phyloP scores from a whole-genome alignment of 805 yeast genomes.

The Saturnispora gosingensis region DNA sequence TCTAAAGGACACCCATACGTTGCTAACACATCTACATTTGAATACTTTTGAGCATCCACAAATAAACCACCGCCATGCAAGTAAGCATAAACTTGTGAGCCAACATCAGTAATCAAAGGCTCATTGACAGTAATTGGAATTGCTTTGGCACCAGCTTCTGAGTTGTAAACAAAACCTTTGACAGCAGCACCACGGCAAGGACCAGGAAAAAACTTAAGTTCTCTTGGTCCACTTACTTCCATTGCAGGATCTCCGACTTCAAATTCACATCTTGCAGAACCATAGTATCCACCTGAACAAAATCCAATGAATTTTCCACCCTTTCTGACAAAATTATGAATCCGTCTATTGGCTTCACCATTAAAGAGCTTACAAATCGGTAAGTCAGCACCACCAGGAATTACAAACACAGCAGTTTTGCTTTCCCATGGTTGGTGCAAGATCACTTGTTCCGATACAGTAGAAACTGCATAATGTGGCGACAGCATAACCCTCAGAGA shows the following conservation, averaged over 20 bases:
- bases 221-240: slow-evolving; percentile 84
- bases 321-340: slow-evolving; percentile 51
- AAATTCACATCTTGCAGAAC: slow-evolving; percentile 67
- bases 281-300: slow-evolving; percentile 95
- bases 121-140: slow-evolving; percentile 35
- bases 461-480: slow-evolving; percentile 79
- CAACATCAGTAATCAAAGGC: slow-evolving; percentile 23
- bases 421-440: slow-evolving; percentile 80
- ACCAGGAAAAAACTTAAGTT: slow-evolving; percentile 77
- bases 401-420: slow-evolving; percentile 67
- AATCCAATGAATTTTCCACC: slow-evolving; percentile 86
- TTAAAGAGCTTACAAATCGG: slow-evolving; percentile 71
- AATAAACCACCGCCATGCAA: slow-evolving; percentile 90
- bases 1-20: slow-evolving; percentile 48
- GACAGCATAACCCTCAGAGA: slow-evolving; percentile 66
- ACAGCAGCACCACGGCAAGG: slow-evolving; percentile 72
- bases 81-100: slow-evolving; percentile 33
- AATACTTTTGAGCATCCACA: slow-evolving; percentile 56
- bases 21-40: slow-evolving; percentile 66
- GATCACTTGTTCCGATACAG: slow-evolving; percentile 54
- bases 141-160: slow-evolving; percentile 69
- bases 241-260: slow-evolving; percentile 60
- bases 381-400: slow-evolving; percentile 97
- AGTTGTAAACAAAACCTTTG: slow-evolving; percentile 69
- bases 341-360: slow-evolving; percentile 55